Conservation (phyloP, 176 grass and related monocot genomes). For the Aegilops bicornis region DNA sequence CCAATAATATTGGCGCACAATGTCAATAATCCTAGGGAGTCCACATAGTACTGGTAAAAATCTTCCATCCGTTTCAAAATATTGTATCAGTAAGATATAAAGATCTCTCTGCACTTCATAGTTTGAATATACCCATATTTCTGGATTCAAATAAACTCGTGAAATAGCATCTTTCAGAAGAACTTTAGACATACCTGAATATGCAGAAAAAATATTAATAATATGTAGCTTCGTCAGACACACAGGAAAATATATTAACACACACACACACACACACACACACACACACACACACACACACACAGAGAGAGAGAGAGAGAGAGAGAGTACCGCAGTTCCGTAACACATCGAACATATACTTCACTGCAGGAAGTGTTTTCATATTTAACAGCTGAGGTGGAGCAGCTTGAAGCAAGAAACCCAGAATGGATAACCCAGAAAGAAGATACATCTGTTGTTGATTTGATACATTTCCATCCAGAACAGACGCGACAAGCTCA, state of each 20-base stretch:
- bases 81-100: conserved; percentile 62
- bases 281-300: too few relatives aligned
- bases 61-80: conserved; percentile 63
- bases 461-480: conserved; percentile 92
- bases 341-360: conserved; percentile 91
- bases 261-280: too few relatives aligned
- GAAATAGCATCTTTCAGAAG: conserved; percentile 59
- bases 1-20: conserved; percentile 68
- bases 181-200: conserved; percentile 63
- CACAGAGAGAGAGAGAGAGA: background rate
- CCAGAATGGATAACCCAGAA: conserved; percentile 92
- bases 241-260: background rate
- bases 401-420: conserved; percentile 91
- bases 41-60: conserved; percentile 58
- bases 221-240: conserved; percentile 6
- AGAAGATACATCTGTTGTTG: conserved; percentile 99
- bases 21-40: conserved; percentile 62
- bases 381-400: conserved; percentile 70
- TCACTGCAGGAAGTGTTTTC: conserved; percentile 74
- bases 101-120: conserved; percentile 78
- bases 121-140: conserved; percentile 62
- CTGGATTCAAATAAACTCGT: conserved; percentile 68
- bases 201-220: conserved; percentile 21
- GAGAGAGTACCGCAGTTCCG: conserved; percentile 60
- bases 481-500: conserved; percentile 94